Base-by-base conservation (phyloP, 176 grass and related monocot genomes). In the Oryza brachyantha region DNA sequence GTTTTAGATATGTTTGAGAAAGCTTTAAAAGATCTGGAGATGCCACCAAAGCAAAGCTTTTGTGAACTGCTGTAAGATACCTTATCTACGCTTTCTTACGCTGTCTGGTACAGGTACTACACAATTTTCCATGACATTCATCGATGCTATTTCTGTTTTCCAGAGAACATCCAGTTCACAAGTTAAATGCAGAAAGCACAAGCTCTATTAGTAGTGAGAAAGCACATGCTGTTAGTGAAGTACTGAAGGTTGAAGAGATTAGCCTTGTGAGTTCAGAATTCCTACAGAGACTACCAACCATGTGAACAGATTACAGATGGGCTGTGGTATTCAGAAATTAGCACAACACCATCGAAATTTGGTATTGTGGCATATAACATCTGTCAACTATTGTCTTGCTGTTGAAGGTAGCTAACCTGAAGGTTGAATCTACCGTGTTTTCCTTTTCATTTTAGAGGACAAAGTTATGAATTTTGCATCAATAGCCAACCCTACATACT, bases 1-100 rank as follows among this genome's bases (percentile, higher is more conserved):
- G 92, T 91, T 32, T 21, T 94, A 61, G 88, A 94, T 59, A 91
- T 94, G 88, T 86, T 94, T 0, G 83, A 86, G 21, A 90, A 50
- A 79, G 72, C 64, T 19, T 27, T 65, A 27, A 13, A 70, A 17
- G 88, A 86, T 3, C 6, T 91, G 41, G 75, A 80, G 3, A 82
- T 91, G 64, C 86, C 86, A n/a, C 88, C 79, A 0, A 81, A 73
- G 29, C 79, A 81, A 8, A 81, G 73, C 22, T 73, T 81, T 29
- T 5, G 2, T 37, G 68, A 19, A 64, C 1, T 73, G 45, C 39
- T 72, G 68, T 81, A 81, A 81, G 68, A 73, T 48, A 72, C 5
- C 24, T 36, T 26, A 0, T 21, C 0, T 27, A 55, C 8, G n/a
- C 2, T 58, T 58, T 57, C 9, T 68, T 1, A n/a, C 5, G 1